These are phyloP conservation scores for Trypanosomatidae sp. DNA, from an alignment of 208 protist species.

Conservation along the genomic window DNA sequence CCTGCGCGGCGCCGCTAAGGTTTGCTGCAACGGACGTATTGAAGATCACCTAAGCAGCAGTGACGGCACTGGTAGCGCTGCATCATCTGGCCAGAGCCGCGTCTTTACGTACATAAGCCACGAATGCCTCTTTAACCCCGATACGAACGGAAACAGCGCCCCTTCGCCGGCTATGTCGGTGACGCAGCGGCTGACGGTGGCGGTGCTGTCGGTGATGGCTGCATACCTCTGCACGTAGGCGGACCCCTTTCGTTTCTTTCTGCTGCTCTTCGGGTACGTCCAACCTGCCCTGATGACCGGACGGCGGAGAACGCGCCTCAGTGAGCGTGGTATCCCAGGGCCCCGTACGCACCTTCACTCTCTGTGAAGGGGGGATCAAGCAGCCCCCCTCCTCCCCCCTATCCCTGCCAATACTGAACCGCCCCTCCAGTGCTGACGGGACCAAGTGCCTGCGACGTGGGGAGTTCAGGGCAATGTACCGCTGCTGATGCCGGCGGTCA, in stretches of 20 bases:
- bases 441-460: too few species aligned
- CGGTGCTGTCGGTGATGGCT: neutral
- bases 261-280: neutral
- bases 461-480: too few species aligned
- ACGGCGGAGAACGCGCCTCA: too few species aligned
- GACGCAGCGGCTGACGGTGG: neutral
- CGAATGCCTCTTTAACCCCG: slow-evolving; percentile 13
- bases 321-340: neutral
- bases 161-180: neutral
- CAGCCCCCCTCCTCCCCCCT: neutral
- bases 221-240: neutral
- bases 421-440: too few species aligned
- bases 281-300: neutral
- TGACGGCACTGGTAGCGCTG: neutral
- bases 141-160: neutral
- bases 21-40: slow-evolving; percentile 29
- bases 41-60: neutral
- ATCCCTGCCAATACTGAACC: too few species aligned
- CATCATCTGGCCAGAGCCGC: neutral
- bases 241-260: neutral
- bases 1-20: neutral
- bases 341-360: neutral
- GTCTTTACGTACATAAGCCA: slow-evolving; percentile 13
- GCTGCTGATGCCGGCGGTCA: too few species aligned
- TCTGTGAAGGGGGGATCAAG: neutral